phyloP scores from a whole-genome alignment of 805 yeast species.

The Metschnikowia gelsemii region DNA sequence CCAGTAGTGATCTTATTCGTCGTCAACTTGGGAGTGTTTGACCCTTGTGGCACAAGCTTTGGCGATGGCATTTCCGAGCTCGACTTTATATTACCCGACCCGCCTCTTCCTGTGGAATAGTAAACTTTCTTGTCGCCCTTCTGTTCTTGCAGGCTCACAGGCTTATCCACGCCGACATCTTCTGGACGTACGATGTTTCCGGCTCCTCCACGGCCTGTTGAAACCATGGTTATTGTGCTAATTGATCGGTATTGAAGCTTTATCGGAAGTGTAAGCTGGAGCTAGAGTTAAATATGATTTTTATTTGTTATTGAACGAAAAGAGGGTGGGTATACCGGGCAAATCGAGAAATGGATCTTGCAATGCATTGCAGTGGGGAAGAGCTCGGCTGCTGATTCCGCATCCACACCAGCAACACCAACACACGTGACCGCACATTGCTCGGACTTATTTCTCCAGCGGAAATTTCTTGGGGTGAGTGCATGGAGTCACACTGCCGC shows the following conservation, averaged over 20 bases:
- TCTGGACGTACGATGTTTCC: slow-evolving; percentile 29
- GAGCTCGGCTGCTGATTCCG: slow-evolving; percentile 3
- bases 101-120: slow-evolving; percentile 77
- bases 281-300: no score
- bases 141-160: slow-evolving; percentile 7
- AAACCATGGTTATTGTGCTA: slow-evolving; percentile 15
- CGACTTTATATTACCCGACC: slow-evolving; percentile 65
- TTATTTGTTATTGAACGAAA: no score
- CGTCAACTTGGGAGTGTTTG: slow-evolving; percentile 58
- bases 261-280: no score
- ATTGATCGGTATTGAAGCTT: no score
- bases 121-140: slow-evolving; percentile 33
- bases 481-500: neutral
- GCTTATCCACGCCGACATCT: slow-evolving; percentile 13
- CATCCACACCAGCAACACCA: slow-evolving; percentile 4
- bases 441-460: slow-evolving; percentile 6
- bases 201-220: slow-evolving; percentile 43
- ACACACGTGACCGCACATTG: slow-evolving; percentile 10
- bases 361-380: neutral
- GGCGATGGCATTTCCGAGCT: slow-evolving; percentile 50
- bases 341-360: neutral
- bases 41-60: slow-evolving; percentile 55
- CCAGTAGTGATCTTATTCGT: slow-evolving; percentile 66
- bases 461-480: neutral
- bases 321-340: neutral